A percentile compares a stretch with the other conserved stretches of the same genome.
These are phyloP conservation scores for Umbelopsis sp. DNA, from an alignment of 192 early-diverging fungal species.

Conservation along the genomic window DNA sequence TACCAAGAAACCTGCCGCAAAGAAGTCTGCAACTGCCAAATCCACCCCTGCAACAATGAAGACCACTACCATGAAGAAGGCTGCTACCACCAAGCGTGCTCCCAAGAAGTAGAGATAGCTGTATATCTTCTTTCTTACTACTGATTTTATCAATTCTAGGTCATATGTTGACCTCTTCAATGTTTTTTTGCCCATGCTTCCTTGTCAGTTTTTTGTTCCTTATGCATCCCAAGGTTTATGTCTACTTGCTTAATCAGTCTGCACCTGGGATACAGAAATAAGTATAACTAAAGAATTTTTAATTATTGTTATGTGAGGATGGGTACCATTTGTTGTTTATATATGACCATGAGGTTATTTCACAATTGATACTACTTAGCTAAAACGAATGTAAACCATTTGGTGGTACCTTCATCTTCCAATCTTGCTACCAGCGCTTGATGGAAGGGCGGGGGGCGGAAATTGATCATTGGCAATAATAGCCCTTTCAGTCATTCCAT, in stretches of 20 bases:
- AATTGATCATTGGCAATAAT: no score
- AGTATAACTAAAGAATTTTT: background rate
- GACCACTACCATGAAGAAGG: conserved; percentile 47
- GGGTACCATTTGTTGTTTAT: no score
- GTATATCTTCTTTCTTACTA: background rate
- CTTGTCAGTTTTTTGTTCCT: background rate
- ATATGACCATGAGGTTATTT: no score
- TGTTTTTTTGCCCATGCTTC: background rate
- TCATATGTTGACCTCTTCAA: no score
- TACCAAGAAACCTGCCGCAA: conserved; percentile 50
- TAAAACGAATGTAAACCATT: no score
- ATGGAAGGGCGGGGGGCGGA: no score
- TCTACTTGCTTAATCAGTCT: background rate
- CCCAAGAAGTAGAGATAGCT: conserved; percentile 31
- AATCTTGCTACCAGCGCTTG: no score
- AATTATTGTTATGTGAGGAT: background rate
- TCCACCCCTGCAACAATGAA: conserved; percentile 35
- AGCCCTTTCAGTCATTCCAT: no score
- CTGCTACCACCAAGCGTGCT: conserved; percentile 41
- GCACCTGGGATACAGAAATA: background rate
- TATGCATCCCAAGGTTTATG: background rate
- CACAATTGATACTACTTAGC: no score
- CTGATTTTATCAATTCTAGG: no score
- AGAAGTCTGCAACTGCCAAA: conserved; percentile 48
- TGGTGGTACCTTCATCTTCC: no score